Evolutionary conservation across 805 yeast genomes (phyloP).

Genomic region (Nakazawaea ambrosiae): DNA sequence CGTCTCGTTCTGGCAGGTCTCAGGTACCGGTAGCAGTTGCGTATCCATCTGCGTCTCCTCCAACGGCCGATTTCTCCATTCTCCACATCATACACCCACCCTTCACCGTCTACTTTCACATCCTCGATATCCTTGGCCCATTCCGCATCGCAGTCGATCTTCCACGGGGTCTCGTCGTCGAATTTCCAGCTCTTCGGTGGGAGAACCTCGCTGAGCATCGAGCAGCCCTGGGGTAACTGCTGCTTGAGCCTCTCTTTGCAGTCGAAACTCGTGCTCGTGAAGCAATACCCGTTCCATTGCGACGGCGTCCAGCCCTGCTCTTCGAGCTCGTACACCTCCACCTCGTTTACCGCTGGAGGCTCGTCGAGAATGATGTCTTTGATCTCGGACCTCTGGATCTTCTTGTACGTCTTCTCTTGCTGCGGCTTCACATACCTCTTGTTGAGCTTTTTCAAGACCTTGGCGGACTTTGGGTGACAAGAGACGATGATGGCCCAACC

Average conservation of each 20-base stretch:
- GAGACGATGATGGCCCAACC: slow-evolving; percentile 50
- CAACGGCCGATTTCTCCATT: slow-evolving; percentile 21
- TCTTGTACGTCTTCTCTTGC: slow-evolving; percentile 22
- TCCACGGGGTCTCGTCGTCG: slow-evolving; percentile 56
- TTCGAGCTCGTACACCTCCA: slow-evolving; percentile 75
- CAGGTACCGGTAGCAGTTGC: slow-evolving; percentile 45
- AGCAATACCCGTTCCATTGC: slow-evolving; percentile 56
- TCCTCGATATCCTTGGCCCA: slow-evolving; percentile 49
- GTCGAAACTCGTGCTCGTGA: slow-evolving; percentile 50
- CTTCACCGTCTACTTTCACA: slow-evolving; percentile 26
- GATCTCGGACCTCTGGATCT: slow-evolving; percentile 29
- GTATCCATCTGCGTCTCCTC: slow-evolving; percentile 49
- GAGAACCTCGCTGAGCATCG: slow-evolving; percentile 41
- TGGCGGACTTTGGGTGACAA: slow-evolving; percentile 54
- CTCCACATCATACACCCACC: slow-evolving; percentile 44
- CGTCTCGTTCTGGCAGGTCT: slow-evolving; percentile 30
- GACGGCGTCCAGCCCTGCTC: slow-evolving; percentile 52
- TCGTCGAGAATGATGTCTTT: slow-evolving; percentile 65
- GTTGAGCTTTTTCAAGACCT: slow-evolving; percentile 16
- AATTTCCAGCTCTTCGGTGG: slow-evolving; percentile 72
- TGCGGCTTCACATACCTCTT: slow-evolving; percentile 12
- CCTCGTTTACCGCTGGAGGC: slow-evolving; percentile 49
- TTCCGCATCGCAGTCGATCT: slow-evolving; percentile 39
- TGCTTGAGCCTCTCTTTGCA: slow-evolving; percentile 35
- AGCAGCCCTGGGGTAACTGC: slow-evolving; percentile 60